Base-by-base conservation (phyloP, 2,329 filamentous ascomycete species). In the Trichoderma hamatum region DNA sequence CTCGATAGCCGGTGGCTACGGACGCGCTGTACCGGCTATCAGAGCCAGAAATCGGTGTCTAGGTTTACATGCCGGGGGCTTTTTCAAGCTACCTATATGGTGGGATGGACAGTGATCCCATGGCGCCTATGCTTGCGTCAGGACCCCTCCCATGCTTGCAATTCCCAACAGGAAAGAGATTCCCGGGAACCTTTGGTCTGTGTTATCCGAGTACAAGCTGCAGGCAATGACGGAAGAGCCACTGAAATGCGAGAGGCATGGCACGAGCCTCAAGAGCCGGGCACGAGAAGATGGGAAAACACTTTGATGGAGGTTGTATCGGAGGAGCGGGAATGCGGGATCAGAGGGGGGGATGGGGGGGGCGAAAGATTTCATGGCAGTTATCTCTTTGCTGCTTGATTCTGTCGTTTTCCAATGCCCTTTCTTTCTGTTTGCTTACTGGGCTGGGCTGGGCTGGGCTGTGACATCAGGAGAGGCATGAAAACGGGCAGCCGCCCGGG, bases 1-100 rank as follows among this genome's bases (percentile, higher is more conserved):
- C 32, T 32, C 36, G 36, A 34, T 56, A 43, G 26, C 54, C 24
- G 54, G 39, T 28, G n/a, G 51, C 5, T 58, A n/a, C 24, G 46
- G 34, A 56, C 34, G 62, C 62, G 51, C 19, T 24, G 26, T 46
- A 39, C 39, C 62, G 51, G 49, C 34, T 56, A 58, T 32, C 36
- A 66, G 34, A 24, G 28, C 63, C 63, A 66, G 56, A 54, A 26
- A 49, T 36, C 54, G 52, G 63, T 28, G 63, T 59, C 63, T 32
- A 66, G n/a, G 63, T 51, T 30, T 66, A 66, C 63, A 51, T 66
- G 63, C 63, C 54, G 62, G 62, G 24, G n/a, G 32, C 21, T 21
- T 21, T 11, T 21, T 13, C 19, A 9, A 39, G n/a, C 51, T 26
- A 51, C 46, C n/a, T 49, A 49, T 32, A 36, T 36, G 56, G 56